These are phyloP conservation scores for Delphinella strobiligena DNA, from an alignment of 2,329 filamentous ascomycete genomes.

Conservation along the genomic window DNA sequence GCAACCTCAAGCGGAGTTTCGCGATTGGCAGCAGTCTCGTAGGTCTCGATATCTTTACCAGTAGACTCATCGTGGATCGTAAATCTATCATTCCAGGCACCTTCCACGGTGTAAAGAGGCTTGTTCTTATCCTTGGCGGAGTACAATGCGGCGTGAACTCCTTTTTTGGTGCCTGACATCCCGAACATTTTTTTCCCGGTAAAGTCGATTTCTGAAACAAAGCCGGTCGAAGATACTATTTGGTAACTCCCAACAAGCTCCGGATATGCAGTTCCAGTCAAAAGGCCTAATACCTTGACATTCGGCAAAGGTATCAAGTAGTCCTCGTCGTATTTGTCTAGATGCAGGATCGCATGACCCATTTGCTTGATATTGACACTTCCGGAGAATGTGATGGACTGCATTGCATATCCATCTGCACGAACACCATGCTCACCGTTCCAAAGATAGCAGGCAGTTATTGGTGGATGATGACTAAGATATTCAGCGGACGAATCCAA, in stretches of 20 bases:
- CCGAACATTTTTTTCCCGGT: constrained; percentile 30
- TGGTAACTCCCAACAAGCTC: constrained; percentile 30
- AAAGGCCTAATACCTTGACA: constrained; percentile 33
- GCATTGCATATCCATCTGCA: constrained; percentile 34
- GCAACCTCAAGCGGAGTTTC: constrained; percentile 13
- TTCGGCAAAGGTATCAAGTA: constrained; percentile 34
- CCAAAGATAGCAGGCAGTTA: constrained; percentile 36
- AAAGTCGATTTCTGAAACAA: constrained; percentile 31
- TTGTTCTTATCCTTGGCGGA: constrained; percentile 17
- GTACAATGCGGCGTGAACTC: constrained; percentile 27
- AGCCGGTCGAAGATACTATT: constrained; percentile 30
- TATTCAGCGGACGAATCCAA: not conserved
- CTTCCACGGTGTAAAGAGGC: constrained; percentile 26
- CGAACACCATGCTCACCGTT: constrained; percentile 31
- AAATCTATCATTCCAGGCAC: constrained; percentile 30
- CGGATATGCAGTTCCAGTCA: constrained; percentile 32
- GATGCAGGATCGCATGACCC: constrained; percentile 31
- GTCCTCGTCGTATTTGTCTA: constrained; percentile 32
- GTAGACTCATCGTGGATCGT: constrained; percentile 22
- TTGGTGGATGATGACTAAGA: constrained; percentile 30
- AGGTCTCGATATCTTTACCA: constrained; percentile 25
- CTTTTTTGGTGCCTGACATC: constrained; percentile 29
- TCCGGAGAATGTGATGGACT: constrained; percentile 34
- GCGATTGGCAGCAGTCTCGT: constrained; percentile 18
- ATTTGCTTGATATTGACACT: constrained; percentile 35